Base-by-base conservation (phyloP, 352 stramenopile species). In the Phytophthora vignae region DNA sequence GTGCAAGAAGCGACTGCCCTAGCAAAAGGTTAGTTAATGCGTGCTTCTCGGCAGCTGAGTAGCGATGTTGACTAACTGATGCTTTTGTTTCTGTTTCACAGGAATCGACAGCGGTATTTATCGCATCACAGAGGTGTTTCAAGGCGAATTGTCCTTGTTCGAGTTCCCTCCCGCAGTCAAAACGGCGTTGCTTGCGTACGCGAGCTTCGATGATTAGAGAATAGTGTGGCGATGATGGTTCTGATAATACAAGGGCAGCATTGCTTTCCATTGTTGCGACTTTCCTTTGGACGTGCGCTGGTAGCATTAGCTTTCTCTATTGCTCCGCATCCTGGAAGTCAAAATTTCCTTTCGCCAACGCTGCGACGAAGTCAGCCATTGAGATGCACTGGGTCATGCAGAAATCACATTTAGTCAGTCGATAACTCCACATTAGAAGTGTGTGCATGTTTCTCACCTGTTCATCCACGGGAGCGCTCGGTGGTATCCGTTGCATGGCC, bases 61-160 rank as follows among this genome's bases (percentile, higher is more conserved):
- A 52, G 2, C 36, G 49, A n/a, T n/a, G 22, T 59, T 33, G 21
- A 22, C 60, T 66, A 44, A 71, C n/a, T 66, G 21, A 53, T 65
- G 31, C 17, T 66, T 4, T 31, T 58, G 22, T 69, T 21, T 40
- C 8, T 40, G 33, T 40, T 40, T 12, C 49, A 55, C 49, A 92
- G 87, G 85, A 60, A 81, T 94, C 49, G 87, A 94, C 67, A 91
- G 87, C 62, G 85, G 84, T 69, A 90, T 93, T 74, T 90, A 92
- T 83, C 82, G 81, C 72, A 90, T 94, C 72, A 90, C 83, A 4
- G 70, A 87, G 42, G 76, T 87, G 60, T 94, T 93, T 69, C 82
- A 83, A 72, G 72, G 70, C 40, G 87, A 93, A 27, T 63, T 93
- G 36, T 74, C 79, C 21, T 75, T 83, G 38, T 92, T 92, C 60